Percentiles rank a stretch among this genome's conserved stretches.
These are phyloP conservation scores for Fusarium sp. DNA, from an alignment of 2,329 filamentous ascomycete genomes.

Conservation along the genomic window DNA sequence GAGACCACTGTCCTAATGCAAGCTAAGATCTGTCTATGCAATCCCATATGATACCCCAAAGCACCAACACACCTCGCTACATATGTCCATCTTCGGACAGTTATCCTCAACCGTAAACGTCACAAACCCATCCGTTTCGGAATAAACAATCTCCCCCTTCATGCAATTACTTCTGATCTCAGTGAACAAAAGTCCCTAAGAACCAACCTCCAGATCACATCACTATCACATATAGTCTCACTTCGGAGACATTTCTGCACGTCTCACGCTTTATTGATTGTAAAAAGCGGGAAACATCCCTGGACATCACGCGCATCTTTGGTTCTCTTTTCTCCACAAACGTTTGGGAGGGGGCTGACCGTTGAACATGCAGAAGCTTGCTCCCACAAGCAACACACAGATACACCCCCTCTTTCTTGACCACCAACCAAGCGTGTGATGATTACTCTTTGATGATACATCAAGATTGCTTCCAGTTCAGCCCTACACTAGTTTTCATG, in stretches of 20 bases:
- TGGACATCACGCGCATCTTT: not conserved
- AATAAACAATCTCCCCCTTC: not conserved
- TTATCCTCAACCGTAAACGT: not conserved
- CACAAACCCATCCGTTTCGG: not conserved
- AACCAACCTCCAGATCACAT: not conserved
- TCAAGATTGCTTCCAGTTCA: conserved; percentile 2
- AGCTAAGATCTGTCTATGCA: not conserved
- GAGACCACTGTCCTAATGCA: not conserved
- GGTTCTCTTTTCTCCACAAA: not conserved
- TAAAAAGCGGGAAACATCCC: not conserved
- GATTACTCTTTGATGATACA: not conserved
- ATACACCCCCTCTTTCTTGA: not conserved
- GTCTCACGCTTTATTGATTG: not conserved
- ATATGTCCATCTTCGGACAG: not conserved
- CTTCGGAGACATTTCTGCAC: not conserved
- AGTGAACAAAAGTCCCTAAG: not conserved
- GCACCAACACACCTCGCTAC: not conserved
- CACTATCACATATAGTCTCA: not conserved
- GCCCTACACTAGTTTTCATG: conserved; percentile 17
- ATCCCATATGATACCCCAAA: not conserved
- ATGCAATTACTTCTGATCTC: not conserved
- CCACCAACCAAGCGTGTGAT: not conserved
- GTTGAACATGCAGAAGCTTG: not conserved
- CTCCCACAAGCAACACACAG: not conserved
- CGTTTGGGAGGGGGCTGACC: not conserved